phyloP scores from a whole-genome alignment of 495 filamentous ascomycete genomes.

The Amphirosellinia nigrospora region DNA sequence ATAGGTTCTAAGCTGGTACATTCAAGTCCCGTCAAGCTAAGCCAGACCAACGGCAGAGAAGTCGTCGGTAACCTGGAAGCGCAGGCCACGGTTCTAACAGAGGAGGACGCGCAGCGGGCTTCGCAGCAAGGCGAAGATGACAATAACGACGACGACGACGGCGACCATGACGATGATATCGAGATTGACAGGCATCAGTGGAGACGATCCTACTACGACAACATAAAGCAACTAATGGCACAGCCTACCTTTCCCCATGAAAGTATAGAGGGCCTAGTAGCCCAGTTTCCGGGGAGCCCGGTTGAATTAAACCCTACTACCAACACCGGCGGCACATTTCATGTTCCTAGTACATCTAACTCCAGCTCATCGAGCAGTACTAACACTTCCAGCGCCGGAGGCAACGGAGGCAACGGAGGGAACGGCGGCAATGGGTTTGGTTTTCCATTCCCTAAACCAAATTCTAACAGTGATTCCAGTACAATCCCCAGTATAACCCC shows the following conservation, averaged over 20 bases:
- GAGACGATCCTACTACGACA: background rate
- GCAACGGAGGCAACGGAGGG: background rate
- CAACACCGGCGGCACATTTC: background rate
- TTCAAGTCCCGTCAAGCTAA: constrained; percentile 3
- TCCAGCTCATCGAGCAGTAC: background rate
- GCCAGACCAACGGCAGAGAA: constrained; percentile 13
- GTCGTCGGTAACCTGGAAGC: constrained; percentile 22
- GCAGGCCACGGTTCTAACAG: background rate
- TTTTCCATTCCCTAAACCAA: background rate
- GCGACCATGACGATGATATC: background rate
- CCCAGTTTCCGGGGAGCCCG: background rate
- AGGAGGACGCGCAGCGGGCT: background rate
- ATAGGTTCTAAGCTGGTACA: constrained; percentile 17
- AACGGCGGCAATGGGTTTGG: background rate
- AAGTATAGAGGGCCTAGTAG: background rate
- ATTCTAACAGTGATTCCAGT: background rate
- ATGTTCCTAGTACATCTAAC: background rate
- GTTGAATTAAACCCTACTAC: background rate
- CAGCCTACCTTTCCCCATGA: background rate
- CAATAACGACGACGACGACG: background rate
- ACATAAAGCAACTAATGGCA: background rate
- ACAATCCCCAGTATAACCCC: background rate
- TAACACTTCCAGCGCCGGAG: background rate
- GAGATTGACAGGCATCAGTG: background rate
- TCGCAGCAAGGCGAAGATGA: background rate